Base-by-base conservation (phyloP, 2,329 filamentous ascomycete genomes). In the Botrytis medusae region DNA sequence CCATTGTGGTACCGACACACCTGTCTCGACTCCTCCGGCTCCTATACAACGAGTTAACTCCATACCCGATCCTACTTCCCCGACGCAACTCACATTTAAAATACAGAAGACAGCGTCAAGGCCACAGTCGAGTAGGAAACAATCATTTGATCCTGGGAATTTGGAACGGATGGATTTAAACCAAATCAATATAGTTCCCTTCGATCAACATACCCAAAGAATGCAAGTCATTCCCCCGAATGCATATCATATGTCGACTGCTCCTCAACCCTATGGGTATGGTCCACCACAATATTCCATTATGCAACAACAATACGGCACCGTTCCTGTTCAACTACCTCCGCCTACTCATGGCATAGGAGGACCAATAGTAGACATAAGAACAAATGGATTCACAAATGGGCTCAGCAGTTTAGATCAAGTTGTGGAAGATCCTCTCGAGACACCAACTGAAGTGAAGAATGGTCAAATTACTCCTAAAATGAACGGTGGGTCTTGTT, bases 121-220 rank as follows among this genome's bases (percentile, higher is more conserved):
- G 62, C 76, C 77, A 29, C 62, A 46, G 6, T 74, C 78, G 34
- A 77, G 75, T 51, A 75, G 79, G 73, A 88, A 86, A 77, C 84
- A 83, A 72, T 87, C 87, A 0, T 84, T 87, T 76, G 87, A 88
- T 74, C 80, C 84, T 0, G 78, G 82, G 3, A 83, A 82, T 16
- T 79, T 90, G 25, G 84, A 85, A 65, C 84, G 87, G 73, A 88
- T 89, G 82, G 86, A 89, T 75, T 82, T 84, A n/a, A 84, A 81
- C 75, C 85, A 84, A 74, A 79, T 88, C 74, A 89, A 88, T 77
- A 80, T 88, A 65, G 72, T 86, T 63, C 80, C 83, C 4, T 78
- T 81, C 59, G 78, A 81, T 37, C 79, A 78, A 61, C 74, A 74
- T 69, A 57, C 79, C 77, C 79, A 77, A 75, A 74, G 72, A 70